Evolutionary conservation across 2,329 filamentous ascomycete species (phyloP), one percentile per base, ranked within the genome.

Genomic region (Scortechinia acanthostroma): DNA sequence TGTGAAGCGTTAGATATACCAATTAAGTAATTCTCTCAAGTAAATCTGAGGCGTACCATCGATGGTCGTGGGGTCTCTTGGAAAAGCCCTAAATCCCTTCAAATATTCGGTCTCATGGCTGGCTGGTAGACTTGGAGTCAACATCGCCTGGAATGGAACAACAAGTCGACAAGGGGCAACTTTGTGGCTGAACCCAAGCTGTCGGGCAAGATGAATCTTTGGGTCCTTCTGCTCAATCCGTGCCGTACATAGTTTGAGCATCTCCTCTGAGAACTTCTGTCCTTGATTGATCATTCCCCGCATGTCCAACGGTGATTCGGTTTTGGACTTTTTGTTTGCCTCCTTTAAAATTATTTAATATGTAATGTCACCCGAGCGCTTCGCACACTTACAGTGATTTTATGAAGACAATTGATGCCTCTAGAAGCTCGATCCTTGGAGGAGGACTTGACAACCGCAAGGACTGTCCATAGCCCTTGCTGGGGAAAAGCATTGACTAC

Each of bases 381-480:
- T 30, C 25, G 10, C n/a, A 30, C 10, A 30, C 35, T 10, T 40
- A 40, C 35, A 13, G 17, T 40, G 17, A 40, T 40, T 19, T 40
- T 40, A 6, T 40, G 35, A 6, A 40, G 17, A 17, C 35, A 40
- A 17, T 40, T 40, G 35, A 40, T 13, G 6, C 35, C 35, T 19
- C 17, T 40, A 6, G 35, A 40, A 17, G 35, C 35, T 52, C 81
- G 69, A n/a, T 80, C 73, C 48, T 69, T 69, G 42, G 76, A 73
- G 3, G 74, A 76, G 0, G 82, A 81, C 52, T 81, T 81, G 3
- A 76, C 68, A 2, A 85, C 74, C 19, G 81, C 78, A 22, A 85
- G 61, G 43, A 86, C 60, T 49, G 76, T 76, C 82, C 82, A 86
- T 23, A 86, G 61, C 5, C 79, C 73, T 60, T 86, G 81, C 49